Evolutionary conservation across 2,329 filamentous ascomycete species (phyloP).

Genomic region (Exophiala sp.): DNA sequence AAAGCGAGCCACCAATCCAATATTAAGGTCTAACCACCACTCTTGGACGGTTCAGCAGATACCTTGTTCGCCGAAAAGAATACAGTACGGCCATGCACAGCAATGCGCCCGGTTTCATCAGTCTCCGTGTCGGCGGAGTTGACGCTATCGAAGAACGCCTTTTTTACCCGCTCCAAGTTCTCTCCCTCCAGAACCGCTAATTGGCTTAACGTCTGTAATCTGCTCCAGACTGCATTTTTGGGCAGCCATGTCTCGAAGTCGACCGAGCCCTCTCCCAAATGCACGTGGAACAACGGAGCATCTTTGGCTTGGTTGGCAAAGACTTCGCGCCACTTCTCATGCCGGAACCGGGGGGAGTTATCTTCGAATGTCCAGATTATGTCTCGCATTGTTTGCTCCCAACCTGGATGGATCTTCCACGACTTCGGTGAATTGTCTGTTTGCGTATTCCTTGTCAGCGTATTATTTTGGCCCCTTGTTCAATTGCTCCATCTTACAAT

Average conservation of each 20-base stretch:
- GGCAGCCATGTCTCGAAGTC: slow-evolving; percentile 55
- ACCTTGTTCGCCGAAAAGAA: slow-evolving; percentile 53
- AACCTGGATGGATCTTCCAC: slow-evolving; percentile 53
- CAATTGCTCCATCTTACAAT: slow-evolving; percentile 50
- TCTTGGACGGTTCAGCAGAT: slow-evolving; percentile 22
- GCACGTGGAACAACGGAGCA: slow-evolving; percentile 56
- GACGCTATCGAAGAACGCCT: slow-evolving; percentile 51
- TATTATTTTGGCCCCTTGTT: background rate
- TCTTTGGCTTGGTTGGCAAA: slow-evolving; percentile 56
- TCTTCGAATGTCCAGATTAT: slow-evolving; percentile 54
- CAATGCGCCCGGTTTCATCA: slow-evolving; percentile 58
- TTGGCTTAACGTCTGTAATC: slow-evolving; percentile 62
- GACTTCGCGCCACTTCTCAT: slow-evolving; percentile 57
- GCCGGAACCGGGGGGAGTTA: slow-evolving; percentile 58
- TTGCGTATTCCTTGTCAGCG: slow-evolving; percentile 6
- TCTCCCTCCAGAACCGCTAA: slow-evolving; percentile 54
- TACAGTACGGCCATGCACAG: slow-evolving; percentile 59
- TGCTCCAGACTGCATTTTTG: slow-evolving; percentile 57
- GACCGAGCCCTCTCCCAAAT: slow-evolving; percentile 53
- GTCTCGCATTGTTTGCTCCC: slow-evolving; percentile 58
- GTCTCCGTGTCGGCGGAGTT: slow-evolving; percentile 49
- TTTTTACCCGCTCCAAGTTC: slow-evolving; percentile 46
- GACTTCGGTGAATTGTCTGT: slow-evolving; percentile 58
- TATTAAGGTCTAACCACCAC: slow-evolving; percentile 20
- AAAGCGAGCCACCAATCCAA: no score